These are phyloP conservation scores for Pyropia haitanensis DNA, from an alignment of 23 red algal species.

Conservation along the genomic window DNA sequence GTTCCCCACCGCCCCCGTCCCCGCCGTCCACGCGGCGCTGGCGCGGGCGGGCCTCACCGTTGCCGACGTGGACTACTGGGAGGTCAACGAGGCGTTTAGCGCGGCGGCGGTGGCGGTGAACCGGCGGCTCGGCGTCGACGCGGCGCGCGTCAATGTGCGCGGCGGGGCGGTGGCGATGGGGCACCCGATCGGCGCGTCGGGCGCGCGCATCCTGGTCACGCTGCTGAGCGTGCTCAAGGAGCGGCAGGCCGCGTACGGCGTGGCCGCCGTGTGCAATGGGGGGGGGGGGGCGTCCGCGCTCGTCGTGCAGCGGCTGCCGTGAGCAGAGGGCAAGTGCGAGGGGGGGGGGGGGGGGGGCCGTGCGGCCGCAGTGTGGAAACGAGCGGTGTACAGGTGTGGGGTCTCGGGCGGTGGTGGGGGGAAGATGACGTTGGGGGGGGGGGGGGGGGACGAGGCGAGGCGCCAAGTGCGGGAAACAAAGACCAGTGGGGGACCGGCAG, in stretches of 20 bases:
- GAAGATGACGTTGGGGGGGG: no score
- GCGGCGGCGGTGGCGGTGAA: slow-evolving; percentile 59
- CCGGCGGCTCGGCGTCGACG: slow-evolving; percentile 20
- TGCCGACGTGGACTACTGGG: slow-evolving; percentile 79
- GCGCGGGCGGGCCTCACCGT: slow-evolving; percentile 13
- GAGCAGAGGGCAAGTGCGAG: no score
- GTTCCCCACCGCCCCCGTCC: slow-evolving; percentile 75
- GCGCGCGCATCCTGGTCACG: slow-evolving; percentile 88
- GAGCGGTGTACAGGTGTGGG: no score
- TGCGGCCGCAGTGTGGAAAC: no score
- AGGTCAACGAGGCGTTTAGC: slow-evolving; percentile 97
- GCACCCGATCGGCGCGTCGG: slow-evolving; percentile 77
- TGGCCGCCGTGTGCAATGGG: slow-evolving; percentile 92
- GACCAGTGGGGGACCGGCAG: no score
- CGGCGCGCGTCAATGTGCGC: slow-evolving; percentile 64
- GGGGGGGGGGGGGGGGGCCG: no score
- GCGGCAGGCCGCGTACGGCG: slow-evolving; percentile 31
- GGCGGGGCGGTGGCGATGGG: slow-evolving; percentile 88
- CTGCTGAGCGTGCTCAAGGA: slow-evolving; percentile 55
- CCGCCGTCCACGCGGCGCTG: slow-evolving; percentile 75
- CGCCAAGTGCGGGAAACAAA: no score
- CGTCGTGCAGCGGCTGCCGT: slow-evolving; percentile 8
- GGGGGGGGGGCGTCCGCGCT: slow-evolving; percentile 92
- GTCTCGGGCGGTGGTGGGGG: no score
- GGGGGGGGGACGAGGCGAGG: no score